Conservation (phyloP, 2,329 filamentous ascomycete species). For the Colletotrichum orbiculare region DNA sequence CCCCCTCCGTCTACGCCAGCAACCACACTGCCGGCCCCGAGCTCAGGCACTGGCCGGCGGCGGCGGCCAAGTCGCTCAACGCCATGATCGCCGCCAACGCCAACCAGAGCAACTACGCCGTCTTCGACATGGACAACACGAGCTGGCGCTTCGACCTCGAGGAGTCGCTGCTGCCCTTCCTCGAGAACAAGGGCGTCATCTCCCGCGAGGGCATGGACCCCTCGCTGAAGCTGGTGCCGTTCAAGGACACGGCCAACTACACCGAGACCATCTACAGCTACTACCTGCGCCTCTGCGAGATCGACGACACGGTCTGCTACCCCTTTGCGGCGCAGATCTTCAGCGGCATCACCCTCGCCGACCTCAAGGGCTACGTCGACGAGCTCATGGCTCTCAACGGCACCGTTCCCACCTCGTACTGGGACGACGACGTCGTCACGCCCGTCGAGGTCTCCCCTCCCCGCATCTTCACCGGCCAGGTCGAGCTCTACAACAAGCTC, state of each 20-base stretch:
- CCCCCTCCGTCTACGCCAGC: constrained; percentile 18
- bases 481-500: constrained; percentile 56
- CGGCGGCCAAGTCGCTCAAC: constrained; percentile 48
- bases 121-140: constrained; percentile 60
- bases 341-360: constrained; percentile 53
- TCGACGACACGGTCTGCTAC: constrained; percentile 55
- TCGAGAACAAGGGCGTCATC: constrained; percentile 53
- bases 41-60: constrained; percentile 49
- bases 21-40: constrained; percentile 36
- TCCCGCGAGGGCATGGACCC: constrained; percentile 54
- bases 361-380: constrained; percentile 59
- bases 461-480: constrained; percentile 51
- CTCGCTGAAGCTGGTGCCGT: constrained; percentile 53
- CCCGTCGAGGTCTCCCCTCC: constrained; percentile 47
- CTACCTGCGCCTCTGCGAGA: constrained; percentile 55
- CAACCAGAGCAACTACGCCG: constrained; percentile 50
- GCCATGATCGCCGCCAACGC: constrained; percentile 52
- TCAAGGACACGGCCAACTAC: constrained; percentile 51
- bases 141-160: constrained; percentile 55
- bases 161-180: constrained; percentile 55
- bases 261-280: constrained; percentile 58
- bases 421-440: constrained; percentile 45
- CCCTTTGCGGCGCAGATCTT: constrained; percentile 56
- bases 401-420: constrained; percentile 51
- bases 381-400: constrained; percentile 56